phyloP scores from a whole-genome alignment of 768 basidiomycete genomes.

The Collybiopsis luxurians region DNA sequence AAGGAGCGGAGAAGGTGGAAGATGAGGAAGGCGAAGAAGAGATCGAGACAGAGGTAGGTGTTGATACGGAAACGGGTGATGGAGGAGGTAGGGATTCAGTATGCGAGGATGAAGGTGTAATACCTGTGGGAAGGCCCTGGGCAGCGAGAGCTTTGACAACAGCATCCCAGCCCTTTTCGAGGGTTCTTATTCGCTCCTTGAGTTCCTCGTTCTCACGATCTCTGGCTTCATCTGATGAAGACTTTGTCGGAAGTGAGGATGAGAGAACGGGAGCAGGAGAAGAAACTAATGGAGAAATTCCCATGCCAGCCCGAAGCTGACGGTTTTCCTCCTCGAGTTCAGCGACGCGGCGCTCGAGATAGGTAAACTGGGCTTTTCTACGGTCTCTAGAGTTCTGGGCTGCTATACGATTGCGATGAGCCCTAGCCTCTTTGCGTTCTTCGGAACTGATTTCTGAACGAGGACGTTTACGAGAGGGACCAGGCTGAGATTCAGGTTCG shows the following conservation, averaged over 20 bases:
- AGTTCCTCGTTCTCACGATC: slow-evolving; percentile 75
- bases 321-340: slow-evolving; percentile 86
- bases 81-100: slow-evolving; percentile 19
- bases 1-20: slow-evolving; percentile 19
- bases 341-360: slow-evolving; percentile 62
- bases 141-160: slow-evolving; percentile 72
- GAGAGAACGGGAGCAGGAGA: slow-evolving; percentile 18
- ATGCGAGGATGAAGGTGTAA: slow-evolving; percentile 25
- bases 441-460: slow-evolving; percentile 64
- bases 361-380: slow-evolving; percentile 77
- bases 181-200: slow-evolving; percentile 70
- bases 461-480: slow-evolving; percentile 71
- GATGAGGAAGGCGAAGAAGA: slow-evolving; percentile 34
- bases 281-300: slow-evolving; percentile 18
- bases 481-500: slow-evolving; percentile 20
- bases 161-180: slow-evolving; percentile 80
- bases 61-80: slow-evolving; percentile 27
- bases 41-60: slow-evolving; percentile 42
- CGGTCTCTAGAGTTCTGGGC: slow-evolving; percentile 92
- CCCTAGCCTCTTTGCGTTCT: slow-evolving; percentile 84
- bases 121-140: slow-evolving; percentile 57
- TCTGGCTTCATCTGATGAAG: slow-evolving; percentile 25
- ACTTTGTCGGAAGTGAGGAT: slow-evolving; percentile 14
- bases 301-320: slow-evolving; percentile 57
- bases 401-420: slow-evolving; percentile 89